Evolutionary conservation across 1,139 yeast species (phyloP), one percentile per base, ranked within the genome.

Genomic region (Yamadazyma diospyri): DNA sequence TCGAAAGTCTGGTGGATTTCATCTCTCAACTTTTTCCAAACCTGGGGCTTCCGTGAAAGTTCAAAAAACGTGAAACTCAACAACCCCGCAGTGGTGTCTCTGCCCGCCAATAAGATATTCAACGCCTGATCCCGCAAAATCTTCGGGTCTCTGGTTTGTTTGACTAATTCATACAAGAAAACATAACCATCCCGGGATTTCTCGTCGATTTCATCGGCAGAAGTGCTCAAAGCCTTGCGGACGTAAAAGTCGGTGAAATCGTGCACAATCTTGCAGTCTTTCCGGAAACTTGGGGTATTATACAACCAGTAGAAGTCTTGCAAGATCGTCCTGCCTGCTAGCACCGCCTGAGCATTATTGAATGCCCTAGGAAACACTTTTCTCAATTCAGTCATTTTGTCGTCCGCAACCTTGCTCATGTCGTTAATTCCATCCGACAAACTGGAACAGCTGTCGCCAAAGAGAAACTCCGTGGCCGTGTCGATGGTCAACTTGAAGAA

Each of bases 1-100:
- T 72, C 73, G 44, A 68, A 65, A 12, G 47, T 46, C 3, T 35
- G 41, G 25, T 53, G 43, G 15, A 75, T 57, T 33, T 61, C 74
- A 5, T 52, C 48, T 34, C 68, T 61, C 39, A 75, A 60, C 40
- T 58, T 61, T 5, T 42, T 35, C 47, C 56, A 71, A 10, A 69
- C 54, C 3, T 50, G 50, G 6, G 71, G 72, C 41, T 69, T 61
- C 36, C 71, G 55, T 2, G 74, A 67, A 34, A 74, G 57, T 44
- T 71, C 72, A 41, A 56, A 70, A 33, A 74, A 58, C 9, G 61
- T 45, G 51, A 69, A 74, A 5, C 76, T 66, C 35, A 76, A 62
- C 28, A 73, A 55, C 3, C 75, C 72, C 1, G 81, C 80, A 12
- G 81, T 76, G 29, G 81, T 75, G 48, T 74, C 79, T 47, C 80